Conservation (phyloP, 345 rosid species). For the Rhodomyrtus tomentosa region DNA sequence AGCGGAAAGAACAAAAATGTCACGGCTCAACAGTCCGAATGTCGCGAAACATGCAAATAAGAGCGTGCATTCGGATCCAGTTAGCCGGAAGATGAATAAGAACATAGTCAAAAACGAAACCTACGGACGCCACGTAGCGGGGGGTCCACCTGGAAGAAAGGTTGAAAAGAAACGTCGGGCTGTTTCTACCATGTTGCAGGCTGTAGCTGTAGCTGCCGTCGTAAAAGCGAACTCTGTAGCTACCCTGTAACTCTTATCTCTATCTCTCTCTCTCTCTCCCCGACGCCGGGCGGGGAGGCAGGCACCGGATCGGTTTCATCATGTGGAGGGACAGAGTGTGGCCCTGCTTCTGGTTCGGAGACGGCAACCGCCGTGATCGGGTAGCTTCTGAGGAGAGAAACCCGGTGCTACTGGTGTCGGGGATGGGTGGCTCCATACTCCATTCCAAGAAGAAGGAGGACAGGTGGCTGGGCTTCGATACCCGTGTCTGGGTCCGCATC, state of each 20-base stretch:
- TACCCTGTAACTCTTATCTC: neutral
- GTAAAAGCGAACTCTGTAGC: neutral
- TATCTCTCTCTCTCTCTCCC: neutral
- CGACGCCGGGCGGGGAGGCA: neutral
- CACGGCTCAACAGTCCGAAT: neutral
- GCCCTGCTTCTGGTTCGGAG: slow-evolving; percentile 1
- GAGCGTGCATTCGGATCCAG: too few relatives aligned
- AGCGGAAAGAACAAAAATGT: neutral
- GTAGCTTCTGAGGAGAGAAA: slow-evolving; percentile 20
- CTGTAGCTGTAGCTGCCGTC: neutral
- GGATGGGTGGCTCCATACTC: slow-evolving; percentile 71
- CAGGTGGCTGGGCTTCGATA: slow-evolving; percentile 24
- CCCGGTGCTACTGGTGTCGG: slow-evolving; percentile 69
- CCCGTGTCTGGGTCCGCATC: slow-evolving; percentile 83
- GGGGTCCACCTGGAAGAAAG: neutral
- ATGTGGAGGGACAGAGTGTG: neutral
- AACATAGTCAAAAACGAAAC: neutral
- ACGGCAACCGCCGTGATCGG: neutral
- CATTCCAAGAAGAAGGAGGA: slow-evolving; percentile 42
- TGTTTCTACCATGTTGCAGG: neutral
- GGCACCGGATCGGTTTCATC: neutral
- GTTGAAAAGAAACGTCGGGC: neutral
- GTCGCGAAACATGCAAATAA: neutral
- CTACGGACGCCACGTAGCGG: neutral
- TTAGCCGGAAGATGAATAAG: too few relatives aligned